A percentile compares a stretch with the other conserved stretches of the same genome.
phyloP scores from a whole-genome alignment of 164 flowering plant genomes.

The Kalanchoe fedtschenkoi region DNA sequence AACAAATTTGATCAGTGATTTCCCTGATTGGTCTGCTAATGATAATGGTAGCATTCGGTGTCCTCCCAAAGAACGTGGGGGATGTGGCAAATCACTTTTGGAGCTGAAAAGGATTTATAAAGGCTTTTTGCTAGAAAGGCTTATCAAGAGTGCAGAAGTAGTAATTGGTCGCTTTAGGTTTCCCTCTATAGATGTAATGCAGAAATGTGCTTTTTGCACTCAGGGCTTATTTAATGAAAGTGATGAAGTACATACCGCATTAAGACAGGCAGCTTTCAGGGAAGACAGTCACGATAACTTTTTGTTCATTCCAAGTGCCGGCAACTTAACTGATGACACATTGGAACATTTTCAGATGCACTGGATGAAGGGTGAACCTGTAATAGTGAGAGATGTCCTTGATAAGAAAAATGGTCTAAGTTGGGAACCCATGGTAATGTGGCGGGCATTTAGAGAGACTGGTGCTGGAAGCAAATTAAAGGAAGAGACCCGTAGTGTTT shows the following conservation, averaged over 20 bases:
- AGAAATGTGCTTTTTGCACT: conserved; percentile 8
- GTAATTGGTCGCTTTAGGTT: background rate
- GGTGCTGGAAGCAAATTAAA: conserved; percentile 5
- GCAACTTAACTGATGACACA: conserved; percentile 6
- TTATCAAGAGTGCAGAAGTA: conserved; percentile 15
- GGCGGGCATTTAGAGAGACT: conserved; percentile 25
- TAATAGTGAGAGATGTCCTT: conserved; percentile 25
- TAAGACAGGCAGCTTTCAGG: conserved; percentile 21
- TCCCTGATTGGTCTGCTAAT: conserved; percentile 17
- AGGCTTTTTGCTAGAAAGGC: conserved; percentile 3
- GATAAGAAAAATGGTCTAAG: conserved; percentile 22
- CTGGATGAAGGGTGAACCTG: conserved; percentile 27
- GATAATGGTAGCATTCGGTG: conserved; percentile 24
- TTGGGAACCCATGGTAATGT: conserved; percentile 39
- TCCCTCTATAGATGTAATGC: conserved; percentile 6
- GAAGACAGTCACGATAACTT: conserved; percentile 17
- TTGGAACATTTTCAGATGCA: conserved; percentile 26
- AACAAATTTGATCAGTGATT: conserved; percentile 3
- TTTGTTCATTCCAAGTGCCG: conserved; percentile 18
- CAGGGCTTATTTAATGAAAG: background rate
- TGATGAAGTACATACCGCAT: background rate
- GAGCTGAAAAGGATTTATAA: conserved; percentile 15
- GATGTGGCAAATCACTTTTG: conserved; percentile 17
- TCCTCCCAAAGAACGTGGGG: conserved; percentile 22
- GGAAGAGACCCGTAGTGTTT: conserved; percentile 16